A percentile compares a stretch with the other conserved stretches of the same genome.
phyloP scores from a whole-genome alignment of 257 asterid species.

The Nemophila menziesii region DNA sequence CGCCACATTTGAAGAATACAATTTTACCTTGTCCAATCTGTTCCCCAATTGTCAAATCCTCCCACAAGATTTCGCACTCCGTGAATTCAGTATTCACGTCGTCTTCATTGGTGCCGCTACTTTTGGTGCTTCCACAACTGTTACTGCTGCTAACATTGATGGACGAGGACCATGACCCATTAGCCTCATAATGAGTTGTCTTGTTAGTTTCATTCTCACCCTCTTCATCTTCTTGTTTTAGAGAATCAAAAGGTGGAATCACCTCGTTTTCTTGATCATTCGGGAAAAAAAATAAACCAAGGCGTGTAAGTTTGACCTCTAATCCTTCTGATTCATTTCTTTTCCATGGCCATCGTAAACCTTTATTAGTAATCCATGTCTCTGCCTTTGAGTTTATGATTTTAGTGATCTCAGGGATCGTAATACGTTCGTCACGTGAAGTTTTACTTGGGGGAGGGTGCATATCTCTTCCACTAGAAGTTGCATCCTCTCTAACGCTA shows the following conservation, averaged over 20 bases:
- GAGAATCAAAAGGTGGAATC: conserved; percentile 20
- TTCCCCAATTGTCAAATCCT: conserved; percentile 83
- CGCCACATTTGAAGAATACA: not conserved
- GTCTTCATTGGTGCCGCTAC: conserved; percentile 55
- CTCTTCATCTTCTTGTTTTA: conserved; percentile 38
- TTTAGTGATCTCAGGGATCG: conserved; percentile 55
- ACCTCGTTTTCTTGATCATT: conserved; percentile 50
- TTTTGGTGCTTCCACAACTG: conserved; percentile 69
- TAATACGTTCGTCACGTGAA: conserved; percentile 65
- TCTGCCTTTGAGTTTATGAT: conserved; percentile 72
- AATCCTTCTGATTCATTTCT: conserved; percentile 52
- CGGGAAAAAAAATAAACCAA: conserved; percentile 61
- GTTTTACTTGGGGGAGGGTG: conserved; percentile 32
- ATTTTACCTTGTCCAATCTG: conserved; percentile 83
- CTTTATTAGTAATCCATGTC: conserved; percentile 63
- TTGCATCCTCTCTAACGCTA: conserved; percentile 43
- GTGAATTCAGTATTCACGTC: conserved; percentile 57
- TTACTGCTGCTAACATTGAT: conserved; percentile 67
- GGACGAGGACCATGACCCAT: conserved; percentile 83
- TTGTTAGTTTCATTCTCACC: conserved; percentile 24
- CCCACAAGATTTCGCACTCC: conserved; percentile 87
- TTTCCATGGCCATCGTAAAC: conserved; percentile 76
- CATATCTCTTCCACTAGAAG: conserved; percentile 73
- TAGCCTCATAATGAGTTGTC: conserved; percentile 47
- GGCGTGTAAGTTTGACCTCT: conserved; percentile 43